Evolutionary conservation across 225 moss, liverwort and hornwort genomes (phyloP), one percentile per base, ranked within the genome.

Genomic region (Lunularia cruciata): DNA sequence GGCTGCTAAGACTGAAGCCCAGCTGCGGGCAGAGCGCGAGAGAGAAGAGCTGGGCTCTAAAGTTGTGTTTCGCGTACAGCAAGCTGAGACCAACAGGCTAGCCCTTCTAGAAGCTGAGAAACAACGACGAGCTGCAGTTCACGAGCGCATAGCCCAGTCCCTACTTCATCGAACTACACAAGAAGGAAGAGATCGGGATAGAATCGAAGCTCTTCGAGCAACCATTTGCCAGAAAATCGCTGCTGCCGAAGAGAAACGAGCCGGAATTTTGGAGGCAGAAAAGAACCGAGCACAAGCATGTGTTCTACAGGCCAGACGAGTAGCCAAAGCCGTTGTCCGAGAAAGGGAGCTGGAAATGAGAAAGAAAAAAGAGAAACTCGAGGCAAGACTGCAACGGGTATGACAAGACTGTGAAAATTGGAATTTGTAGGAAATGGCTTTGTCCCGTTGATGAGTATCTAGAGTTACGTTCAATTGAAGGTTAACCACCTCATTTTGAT

Each of bases 1-100:
- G 73, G 98, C 98, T 60, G 98, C 98, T 6, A 98, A 98, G 48
- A 98, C 86, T n/a, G 98, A 98, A 73, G 89, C 91, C 4, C 98
- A 89, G 74, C 88, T 98, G 57, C 91, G 98, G 19, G 86, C 93
- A 74, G 98, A 98, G 73, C 83, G 93, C 52, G 98, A 93, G 85
- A 89, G 98, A 14, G 98, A 98, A 75, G 91, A 93, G 81, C 73
- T 98, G 49, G 98, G 92, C 27, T 84, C 79, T 63, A 93, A 91
- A 73, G 92, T 98, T 69, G 98, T 91, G 74, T 88, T 72, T 25
- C 93, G 98, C 33, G 98, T 98, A 36, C 98, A 92, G 48, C 98
- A 98, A 79, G 98, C 98, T 42, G 98, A 98, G 78, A 81, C 86
- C 33, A 98, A 98, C 57, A 83, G 98, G 15, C 62, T 98, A 33